These are phyloP conservation scores for Zea luxurians DNA, from an alignment of 176 grass and related monocot genomes.

Conservation along the genomic window DNA sequence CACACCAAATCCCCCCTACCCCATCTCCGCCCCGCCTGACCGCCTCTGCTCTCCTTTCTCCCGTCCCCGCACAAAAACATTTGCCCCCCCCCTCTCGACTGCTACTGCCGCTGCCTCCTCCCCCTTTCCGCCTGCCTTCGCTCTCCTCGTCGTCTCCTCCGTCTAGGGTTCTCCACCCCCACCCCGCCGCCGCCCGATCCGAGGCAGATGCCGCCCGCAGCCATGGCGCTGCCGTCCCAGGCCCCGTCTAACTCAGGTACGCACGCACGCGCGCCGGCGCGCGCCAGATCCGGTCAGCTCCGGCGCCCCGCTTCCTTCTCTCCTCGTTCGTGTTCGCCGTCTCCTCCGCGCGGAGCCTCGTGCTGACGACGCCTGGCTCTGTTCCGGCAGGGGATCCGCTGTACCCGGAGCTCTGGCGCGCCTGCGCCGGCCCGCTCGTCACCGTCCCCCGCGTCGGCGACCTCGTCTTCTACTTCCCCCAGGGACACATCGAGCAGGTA, in stretches of 20 bases:
- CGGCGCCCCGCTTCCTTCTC: not conserved
- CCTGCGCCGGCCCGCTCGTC: conserved; percentile 90
- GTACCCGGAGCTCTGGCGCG: conserved; percentile 83
- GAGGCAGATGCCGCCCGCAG: conserved; percentile 22
- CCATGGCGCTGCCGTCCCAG: conserved; percentile 39
- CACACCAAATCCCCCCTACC: conserved; percentile 47
- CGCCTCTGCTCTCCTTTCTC: not conserved
- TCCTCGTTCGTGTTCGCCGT: not conserved
- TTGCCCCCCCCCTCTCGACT: conserved; percentile 1
- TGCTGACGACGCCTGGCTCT: conserved; percentile 7
- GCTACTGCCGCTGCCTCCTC: conserved; percentile 10
- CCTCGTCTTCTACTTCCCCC: conserved; percentile 93
- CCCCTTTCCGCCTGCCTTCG: not conserved
- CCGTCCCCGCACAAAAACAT: conserved; percentile 34
- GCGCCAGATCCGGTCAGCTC: conserved; percentile 40
- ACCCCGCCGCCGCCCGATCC: conserved; percentile 27
- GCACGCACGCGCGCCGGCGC: not conserved
- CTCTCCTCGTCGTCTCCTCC: not conserved
- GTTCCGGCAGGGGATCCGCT: conserved; percentile 54
- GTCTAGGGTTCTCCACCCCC: conserved; percentile 38
- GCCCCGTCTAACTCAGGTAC: conserved; percentile 42
- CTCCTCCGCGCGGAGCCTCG: not conserved
- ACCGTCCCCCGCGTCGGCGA: conserved; percentile 64
- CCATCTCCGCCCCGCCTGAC: conserved; percentile 2
- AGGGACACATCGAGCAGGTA: conserved; percentile 98